phyloP scores from a whole-genome alignment of 768 basidiomycete genomes.

The Inosperma sp. region DNA sequence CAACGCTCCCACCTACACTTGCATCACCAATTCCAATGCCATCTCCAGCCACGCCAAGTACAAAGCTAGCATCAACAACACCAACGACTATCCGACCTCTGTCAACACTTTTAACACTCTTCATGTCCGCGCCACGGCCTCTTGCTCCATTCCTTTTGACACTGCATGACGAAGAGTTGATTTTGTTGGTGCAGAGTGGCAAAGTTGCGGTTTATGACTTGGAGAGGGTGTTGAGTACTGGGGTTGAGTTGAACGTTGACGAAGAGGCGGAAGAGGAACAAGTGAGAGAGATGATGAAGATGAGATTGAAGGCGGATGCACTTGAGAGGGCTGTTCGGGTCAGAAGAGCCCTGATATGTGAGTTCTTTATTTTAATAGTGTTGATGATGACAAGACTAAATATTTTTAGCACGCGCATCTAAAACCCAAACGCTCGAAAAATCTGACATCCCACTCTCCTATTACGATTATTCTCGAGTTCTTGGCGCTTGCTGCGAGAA shows the following conservation, averaged over 20 bases:
- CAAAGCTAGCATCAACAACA: too few species aligned
- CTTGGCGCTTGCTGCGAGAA: slow-evolving; percentile 98
- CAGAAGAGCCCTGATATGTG: slow-evolving; percentile 86
- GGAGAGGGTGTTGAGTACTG: slow-evolving; percentile 80
- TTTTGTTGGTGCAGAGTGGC: slow-evolving; percentile 80
- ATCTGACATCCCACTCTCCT: slow-evolving; percentile 74
- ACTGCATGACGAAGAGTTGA: slow-evolving; percentile 89
- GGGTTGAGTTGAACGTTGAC: too few species aligned
- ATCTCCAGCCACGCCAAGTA: background rate
- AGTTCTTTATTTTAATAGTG: too few species aligned
- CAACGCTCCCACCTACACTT: slow-evolving; percentile 7
- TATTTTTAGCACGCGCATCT: slow-evolving; percentile 71
- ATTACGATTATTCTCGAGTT: slow-evolving; percentile 93
- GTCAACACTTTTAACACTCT: slow-evolving; percentile 76
- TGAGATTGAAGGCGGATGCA: too few species aligned
- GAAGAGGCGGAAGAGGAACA: too few species aligned
- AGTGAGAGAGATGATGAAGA: too few species aligned
- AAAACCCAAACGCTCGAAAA: slow-evolving; percentile 76
- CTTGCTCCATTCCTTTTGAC: slow-evolving; percentile 51
- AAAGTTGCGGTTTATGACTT: slow-evolving; percentile 94
- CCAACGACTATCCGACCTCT: slow-evolving; percentile 44
- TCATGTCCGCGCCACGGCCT: slow-evolving; percentile 67
- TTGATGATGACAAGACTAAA: background rate
- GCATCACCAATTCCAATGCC: slow-evolving; percentile 7
- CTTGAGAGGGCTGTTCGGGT: slow-evolving; percentile 83